Conservation (phyloP, 441 rosid genomes). For the Euphorbia celastroides region DNA sequence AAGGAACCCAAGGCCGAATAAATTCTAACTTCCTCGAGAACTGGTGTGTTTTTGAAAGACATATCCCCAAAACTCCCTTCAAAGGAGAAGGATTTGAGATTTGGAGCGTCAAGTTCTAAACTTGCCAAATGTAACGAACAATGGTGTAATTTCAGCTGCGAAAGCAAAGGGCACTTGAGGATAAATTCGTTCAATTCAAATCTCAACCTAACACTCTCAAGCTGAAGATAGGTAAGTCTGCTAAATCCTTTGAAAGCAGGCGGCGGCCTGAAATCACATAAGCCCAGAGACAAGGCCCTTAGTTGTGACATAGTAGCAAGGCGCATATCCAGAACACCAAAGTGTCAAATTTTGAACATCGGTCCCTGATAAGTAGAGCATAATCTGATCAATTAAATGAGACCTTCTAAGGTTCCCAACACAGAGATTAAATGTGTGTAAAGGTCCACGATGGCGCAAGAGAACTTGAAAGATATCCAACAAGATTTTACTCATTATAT, state of each 20-base stretch:
- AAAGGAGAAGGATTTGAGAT: not conserved
- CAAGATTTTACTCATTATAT: too few relatives aligned
- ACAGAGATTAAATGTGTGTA: too few relatives aligned
- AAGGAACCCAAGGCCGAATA: not conserved
- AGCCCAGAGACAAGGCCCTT: not conserved
- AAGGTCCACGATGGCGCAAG: too few relatives aligned
- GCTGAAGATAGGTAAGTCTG: not conserved
- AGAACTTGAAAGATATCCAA: too few relatives aligned
- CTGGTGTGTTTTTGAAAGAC: not conserved
- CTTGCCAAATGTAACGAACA: not conserved
- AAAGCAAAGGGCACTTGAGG: not conserved
- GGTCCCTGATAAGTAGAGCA: too few relatives aligned
- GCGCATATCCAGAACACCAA: too few relatives aligned
- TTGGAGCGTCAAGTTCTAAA: not conserved
- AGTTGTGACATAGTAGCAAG: too few relatives aligned
- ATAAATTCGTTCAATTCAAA: not conserved
- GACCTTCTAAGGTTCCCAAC: too few relatives aligned
- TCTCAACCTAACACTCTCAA: not conserved
- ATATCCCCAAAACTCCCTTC: not conserved
- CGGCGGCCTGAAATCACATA: not conserved
- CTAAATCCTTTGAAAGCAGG: not conserved
- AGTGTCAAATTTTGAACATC: too few relatives aligned
- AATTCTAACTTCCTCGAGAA: not conserved
- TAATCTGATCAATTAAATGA: too few relatives aligned
- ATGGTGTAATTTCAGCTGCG: not conserved